A percentile compares a stretch with the other conserved stretches of the same genome.
These are phyloP conservation scores for Arabidopsis arenosa DNA, from an alignment of 345 rosid species.

Conservation along the genomic window DNA sequence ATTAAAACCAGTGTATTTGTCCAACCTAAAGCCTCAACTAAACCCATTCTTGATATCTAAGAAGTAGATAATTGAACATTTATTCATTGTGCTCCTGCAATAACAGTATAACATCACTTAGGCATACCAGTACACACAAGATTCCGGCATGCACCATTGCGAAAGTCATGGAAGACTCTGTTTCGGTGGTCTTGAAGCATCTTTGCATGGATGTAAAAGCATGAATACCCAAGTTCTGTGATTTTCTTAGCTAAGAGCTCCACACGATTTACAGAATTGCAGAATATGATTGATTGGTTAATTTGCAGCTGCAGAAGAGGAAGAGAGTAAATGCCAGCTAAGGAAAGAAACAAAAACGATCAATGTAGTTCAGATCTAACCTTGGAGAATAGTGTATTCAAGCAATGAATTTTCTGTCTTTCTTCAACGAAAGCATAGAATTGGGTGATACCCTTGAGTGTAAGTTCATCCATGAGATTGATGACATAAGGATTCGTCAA, in stretches of 20 bases:
- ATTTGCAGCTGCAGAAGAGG: slow-evolving; percentile 78
- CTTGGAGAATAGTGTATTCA: slow-evolving; percentile 93
- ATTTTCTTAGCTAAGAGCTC: slow-evolving; percentile 94
- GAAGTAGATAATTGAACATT: neutral
- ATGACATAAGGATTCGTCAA: slow-evolving; percentile 77
- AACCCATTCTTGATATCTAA: slow-evolving; percentile 12
- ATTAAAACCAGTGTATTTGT: slow-evolving; percentile 3
- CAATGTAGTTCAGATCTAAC: slow-evolving; percentile 47
- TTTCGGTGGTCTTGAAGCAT: slow-evolving; percentile 98
- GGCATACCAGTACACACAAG: slow-evolving; percentile 91
- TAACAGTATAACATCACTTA: neutral
- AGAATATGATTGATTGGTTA: slow-evolving; percentile 91
- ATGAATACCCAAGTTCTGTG: slow-evolving; percentile 93
- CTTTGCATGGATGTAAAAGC: slow-evolving; percentile 93
- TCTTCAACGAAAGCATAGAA: slow-evolving; percentile 95
- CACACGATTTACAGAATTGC: slow-evolving; percentile 95
- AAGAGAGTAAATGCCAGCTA: slow-evolving; percentile 23
- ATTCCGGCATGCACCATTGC: slow-evolving; percentile 97
- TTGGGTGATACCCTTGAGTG: slow-evolving; percentile 92
- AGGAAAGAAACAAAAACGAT: neutral
- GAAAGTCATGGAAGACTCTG: slow-evolving; percentile 94
- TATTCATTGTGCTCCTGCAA: slow-evolving; percentile 4
- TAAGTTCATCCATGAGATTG: slow-evolving; percentile 96
- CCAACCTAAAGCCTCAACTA: slow-evolving; percentile 3
- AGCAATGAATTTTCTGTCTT: slow-evolving; percentile 94